Conservation (phyloP, 2,329 filamentous ascomycete genomes). For the Stemphylium beticola region DNA sequence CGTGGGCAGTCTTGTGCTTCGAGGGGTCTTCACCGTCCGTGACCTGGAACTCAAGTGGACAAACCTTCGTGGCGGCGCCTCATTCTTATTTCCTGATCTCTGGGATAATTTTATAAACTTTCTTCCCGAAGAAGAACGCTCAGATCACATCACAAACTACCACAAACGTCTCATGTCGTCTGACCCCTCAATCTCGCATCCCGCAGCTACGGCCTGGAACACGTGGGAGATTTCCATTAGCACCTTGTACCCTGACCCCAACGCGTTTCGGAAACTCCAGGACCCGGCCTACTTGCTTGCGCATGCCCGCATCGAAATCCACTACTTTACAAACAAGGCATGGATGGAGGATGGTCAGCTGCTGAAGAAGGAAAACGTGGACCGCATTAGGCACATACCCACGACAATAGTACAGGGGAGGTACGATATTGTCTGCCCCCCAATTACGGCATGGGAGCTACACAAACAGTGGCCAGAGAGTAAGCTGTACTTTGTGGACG, state of each 20-base stretch:
- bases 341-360: slow-evolving; percentile 54
- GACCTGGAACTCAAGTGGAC: slow-evolving; percentile 50
- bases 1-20: slow-evolving; percentile 50
- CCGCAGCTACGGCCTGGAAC: slow-evolving; percentile 48
- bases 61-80: slow-evolving; percentile 30
- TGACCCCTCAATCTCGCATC: slow-evolving; percentile 34
- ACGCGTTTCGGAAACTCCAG: slow-evolving; percentile 26
- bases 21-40: slow-evolving; percentile 52
- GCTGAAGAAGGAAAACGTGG: slow-evolving; percentile 41
- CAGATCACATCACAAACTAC: slow-evolving; percentile 47
- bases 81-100: slow-evolving; percentile 49
- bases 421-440: slow-evolving; percentile 56
- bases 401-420: slow-evolving; percentile 54
- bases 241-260: slow-evolving; percentile 33
- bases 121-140: slow-evolving; percentile 48
- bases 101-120: slow-evolving; percentile 47
- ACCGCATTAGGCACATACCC: slow-evolving; percentile 48
- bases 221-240: slow-evolving; percentile 45
- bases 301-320: slow-evolving; percentile 53
- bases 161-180: slow-evolving; percentile 50
- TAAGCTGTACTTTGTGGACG: slow-evolving; percentile 39
- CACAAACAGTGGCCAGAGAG: slow-evolving; percentile 49
- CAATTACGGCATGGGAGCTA: slow-evolving; percentile 53
- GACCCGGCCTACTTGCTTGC: slow-evolving; percentile 40
- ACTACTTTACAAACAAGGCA: slow-evolving; percentile 53